Evolutionary conservation across 2,329 filamentous ascomycete genomes (phyloP), one percentile per base, ranked within the genome.

Genomic region (Pseudogymnoascus pannorum): DNA sequence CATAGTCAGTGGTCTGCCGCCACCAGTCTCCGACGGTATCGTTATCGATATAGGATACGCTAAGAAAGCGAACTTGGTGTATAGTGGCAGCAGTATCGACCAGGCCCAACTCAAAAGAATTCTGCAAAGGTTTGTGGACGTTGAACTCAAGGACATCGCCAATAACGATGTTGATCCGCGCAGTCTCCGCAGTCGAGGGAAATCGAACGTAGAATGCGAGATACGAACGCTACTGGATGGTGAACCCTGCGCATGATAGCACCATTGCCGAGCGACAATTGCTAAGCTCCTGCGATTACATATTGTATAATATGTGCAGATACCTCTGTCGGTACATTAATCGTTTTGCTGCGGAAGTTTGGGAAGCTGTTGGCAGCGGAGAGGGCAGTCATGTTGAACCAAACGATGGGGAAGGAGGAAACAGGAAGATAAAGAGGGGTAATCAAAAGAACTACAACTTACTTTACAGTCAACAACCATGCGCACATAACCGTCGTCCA

Each of bases 11-110:
- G 4, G 63, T 66, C 42, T 60, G 35, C 58, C 14, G 57, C 18
- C 54, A 20, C 63, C 44, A 59, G 42, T 48, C 58, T 22, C 48
- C 54, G 24, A 60, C 61, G 31, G 36, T 44, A 18, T 65, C 14
- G 31, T 62, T 26, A 58, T 65, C 60, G 40, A 65, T 8, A 58
- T 64, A 62, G 9, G 62, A 64, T 51, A 64, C 20, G 38, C 64
- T 60, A 54, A 64, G 60, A 35, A 33, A 64, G 22, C 62, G 60
- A 61, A 64, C 44, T 20, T 62, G 33, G 24, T 60, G 59, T 58
- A 66, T 40, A 40, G 14, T 20, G 36, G 36, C 36, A 16, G 42
- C 20, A n/a, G 59, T 61, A 35, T 57, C 40, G 44, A 57, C 40
- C 38, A 26, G 59, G 59, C 6, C 59, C 24, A 1, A 18, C 59